Evolutionary conservation across 2,329 filamentous ascomycete species (phyloP).

Genomic region (Hypoxylon sp.): DNA sequence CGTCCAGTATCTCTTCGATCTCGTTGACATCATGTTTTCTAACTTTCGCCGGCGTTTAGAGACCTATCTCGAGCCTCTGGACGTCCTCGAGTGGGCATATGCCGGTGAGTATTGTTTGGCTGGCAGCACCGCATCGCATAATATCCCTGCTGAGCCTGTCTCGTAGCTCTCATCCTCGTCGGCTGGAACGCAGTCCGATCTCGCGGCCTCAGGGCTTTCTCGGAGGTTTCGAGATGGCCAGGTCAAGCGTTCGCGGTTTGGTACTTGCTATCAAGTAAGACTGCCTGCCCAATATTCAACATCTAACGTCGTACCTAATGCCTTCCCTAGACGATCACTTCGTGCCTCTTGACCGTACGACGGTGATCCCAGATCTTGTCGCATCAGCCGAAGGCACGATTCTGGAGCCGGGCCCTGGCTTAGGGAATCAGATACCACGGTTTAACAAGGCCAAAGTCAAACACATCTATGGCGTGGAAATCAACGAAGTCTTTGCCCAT

Average conservation of each 20-base stretch:
- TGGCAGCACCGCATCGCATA: neutral
- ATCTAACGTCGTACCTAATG: neutral
- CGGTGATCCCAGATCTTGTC: conserved; percentile 52
- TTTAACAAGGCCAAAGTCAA: conserved; percentile 53
- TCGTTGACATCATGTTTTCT: neutral
- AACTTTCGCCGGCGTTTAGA: neutral
- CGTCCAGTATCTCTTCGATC: neutral
- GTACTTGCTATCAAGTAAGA: conserved; percentile 1
- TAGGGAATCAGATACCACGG: conserved; percentile 59
- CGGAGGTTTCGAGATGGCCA: neutral
- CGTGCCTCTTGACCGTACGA: conserved; percentile 49
- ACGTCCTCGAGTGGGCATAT: neutral
- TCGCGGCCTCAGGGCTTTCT: neutral
- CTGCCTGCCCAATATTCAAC: too few species aligned
- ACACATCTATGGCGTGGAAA: conserved; percentile 58
- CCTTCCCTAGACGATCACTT: neutral
- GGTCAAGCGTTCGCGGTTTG: conserved; percentile 9
- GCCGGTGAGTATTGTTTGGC: neutral
- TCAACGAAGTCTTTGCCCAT: conserved; percentile 54
- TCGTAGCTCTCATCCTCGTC: neutral
- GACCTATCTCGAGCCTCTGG: neutral
- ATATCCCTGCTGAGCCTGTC: neutral
- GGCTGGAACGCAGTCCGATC: conserved; percentile 4
- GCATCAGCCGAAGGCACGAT: conserved; percentile 51
- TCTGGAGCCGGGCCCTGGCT: conserved; percentile 60